Conservation (phyloP, 1,284 basidiomycete genomes). For the Puccinia coronata region DNA sequence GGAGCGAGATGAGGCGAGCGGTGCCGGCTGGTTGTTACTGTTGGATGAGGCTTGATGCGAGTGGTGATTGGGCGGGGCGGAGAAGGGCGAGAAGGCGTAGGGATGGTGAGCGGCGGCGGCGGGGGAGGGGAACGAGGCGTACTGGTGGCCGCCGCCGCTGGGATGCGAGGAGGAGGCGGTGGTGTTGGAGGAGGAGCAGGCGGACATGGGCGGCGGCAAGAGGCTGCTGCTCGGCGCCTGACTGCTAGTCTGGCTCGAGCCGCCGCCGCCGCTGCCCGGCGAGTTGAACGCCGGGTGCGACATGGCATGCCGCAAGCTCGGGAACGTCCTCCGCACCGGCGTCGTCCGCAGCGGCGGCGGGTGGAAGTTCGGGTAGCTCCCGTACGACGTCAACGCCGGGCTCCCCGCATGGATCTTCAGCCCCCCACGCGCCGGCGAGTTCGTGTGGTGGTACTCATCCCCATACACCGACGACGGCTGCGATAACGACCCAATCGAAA, state of each 20-base stretch:
- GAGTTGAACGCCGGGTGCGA: slow-evolving; percentile 43
- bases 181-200: neutral
- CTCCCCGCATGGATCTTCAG: neutral
- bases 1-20: too few relatives aligned
- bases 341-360: slow-evolving; percentile 21
- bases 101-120: too few relatives aligned
- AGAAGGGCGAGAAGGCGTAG: slow-evolving; percentile 30
- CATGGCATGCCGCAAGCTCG: slow-evolving; percentile 40
- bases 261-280: neutral
- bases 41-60: neutral
- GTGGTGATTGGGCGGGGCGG: slow-evolving; percentile 28
- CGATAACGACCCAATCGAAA: slow-evolving; percentile 33
- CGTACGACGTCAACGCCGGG: slow-evolving; percentile 1
- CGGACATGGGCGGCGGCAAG: slow-evolving; percentile 13
- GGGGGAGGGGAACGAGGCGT: slow-evolving; percentile 22
- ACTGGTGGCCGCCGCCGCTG: neutral
- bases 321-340: slow-evolving; percentile 26
- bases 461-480: slow-evolving; percentile 45
- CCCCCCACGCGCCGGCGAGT: neutral
- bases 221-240: neutral
- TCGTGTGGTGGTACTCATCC: slow-evolving; percentile 18
- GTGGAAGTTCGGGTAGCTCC: slow-evolving; percentile 26
- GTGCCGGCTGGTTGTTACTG: neutral
- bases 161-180: too few relatives aligned
- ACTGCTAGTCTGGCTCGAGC: neutral